phyloP scores from a whole-genome alignment of 495 filamentous ascomycete genomes.

The Aspergillus panamensis region DNA sequence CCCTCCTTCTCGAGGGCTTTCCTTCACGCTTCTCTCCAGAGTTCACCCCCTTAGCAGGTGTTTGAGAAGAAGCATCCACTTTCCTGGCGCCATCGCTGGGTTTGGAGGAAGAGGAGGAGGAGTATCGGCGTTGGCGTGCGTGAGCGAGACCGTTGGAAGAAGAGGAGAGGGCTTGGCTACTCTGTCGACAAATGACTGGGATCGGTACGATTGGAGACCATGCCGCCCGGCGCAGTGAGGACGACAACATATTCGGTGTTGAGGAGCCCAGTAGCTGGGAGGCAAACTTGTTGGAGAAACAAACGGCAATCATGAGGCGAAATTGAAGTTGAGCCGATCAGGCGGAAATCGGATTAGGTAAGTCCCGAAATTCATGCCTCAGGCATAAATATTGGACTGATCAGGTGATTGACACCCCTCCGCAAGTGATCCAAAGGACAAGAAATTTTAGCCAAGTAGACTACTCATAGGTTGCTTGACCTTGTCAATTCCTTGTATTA shows the following conservation, averaged over 20 bases:
- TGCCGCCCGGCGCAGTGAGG: conserved; percentile 46
- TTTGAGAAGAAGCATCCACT: conserved; percentile 40
- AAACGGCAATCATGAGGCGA: conserved; percentile 33
- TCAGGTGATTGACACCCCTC: background rate
- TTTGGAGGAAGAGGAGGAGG: conserved; percentile 53
- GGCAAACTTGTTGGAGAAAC: conserved; percentile 27
- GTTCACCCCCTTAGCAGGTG: conserved; percentile 41
- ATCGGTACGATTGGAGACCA: conserved; percentile 42
- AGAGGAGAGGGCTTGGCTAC: conserved; percentile 30
- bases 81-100: conserved; percentile 46
- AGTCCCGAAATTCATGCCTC: conserved; percentile 16
- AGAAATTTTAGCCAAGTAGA: too few relatives aligned
- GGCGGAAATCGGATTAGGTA: conserved; percentile 38
- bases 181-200: conserved; percentile 33
- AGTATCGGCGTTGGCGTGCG: conserved; percentile 53
- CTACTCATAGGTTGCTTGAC: too few relatives aligned
- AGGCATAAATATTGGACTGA: conserved; percentile 9
- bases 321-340: conserved; percentile 43
- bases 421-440: too few relatives aligned
- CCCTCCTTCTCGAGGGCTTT: conserved; percentile 36
- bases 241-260: conserved; percentile 44
- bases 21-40: conserved; percentile 35
- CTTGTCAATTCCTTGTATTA: background rate
- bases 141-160: conserved; percentile 31
- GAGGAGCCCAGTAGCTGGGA: conserved; percentile 27